Base-by-base conservation (phyloP, 805 yeast species). In the Kuraishia piskuri region DNA sequence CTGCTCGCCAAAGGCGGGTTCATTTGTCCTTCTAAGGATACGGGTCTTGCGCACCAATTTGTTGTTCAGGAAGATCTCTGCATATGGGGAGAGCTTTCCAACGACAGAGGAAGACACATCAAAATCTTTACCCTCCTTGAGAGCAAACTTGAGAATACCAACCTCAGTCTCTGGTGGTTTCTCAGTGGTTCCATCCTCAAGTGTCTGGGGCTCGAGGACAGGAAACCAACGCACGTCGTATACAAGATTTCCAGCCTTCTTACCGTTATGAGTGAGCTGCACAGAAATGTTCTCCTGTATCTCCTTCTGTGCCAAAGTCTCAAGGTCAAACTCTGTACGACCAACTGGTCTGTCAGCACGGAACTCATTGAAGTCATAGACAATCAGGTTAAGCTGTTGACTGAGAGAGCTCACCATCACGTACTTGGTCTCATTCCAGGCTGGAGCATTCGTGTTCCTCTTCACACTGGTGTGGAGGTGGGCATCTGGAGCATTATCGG, bases 1-100 rank as follows among this genome's bases (percentile, higher is more conserved):
- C 25, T 76, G 65, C 60, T 82, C 82, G 55, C 81, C 83, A 83
- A 87, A 88, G 12, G 83, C 70, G 19, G 96, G 95, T 61, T 83
- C 89, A 61, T 86, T 88, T 8, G 82, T 76, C 62, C 80, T 77
- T 61, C 80, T 83, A 63, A 86, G 72, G 31, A 78, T 76, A 72
- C 94, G 80, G 53, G 82, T 79, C 5, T 69, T 70, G 60, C 78
- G 77, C n/a, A 77, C 73, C 52, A 80, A 68, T 57, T 82, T 77
- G 45, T 77, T 77, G 64, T 85, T 80, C 51, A 86, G 65, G 59
- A 69, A 80, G 21, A 88, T 65, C 61, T 84, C 88, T 17, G 90
- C 90, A 65, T 78, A 83, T 25, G 94, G 86, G 63, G 84, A 78
- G 59, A 80, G 68, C 53, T 76, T 67, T 26, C 82, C 83, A 53